Evolutionary conservation across 78 protist genomes (phyloP).

Genomic region (Dictyostelium brefeldianum): DNA sequence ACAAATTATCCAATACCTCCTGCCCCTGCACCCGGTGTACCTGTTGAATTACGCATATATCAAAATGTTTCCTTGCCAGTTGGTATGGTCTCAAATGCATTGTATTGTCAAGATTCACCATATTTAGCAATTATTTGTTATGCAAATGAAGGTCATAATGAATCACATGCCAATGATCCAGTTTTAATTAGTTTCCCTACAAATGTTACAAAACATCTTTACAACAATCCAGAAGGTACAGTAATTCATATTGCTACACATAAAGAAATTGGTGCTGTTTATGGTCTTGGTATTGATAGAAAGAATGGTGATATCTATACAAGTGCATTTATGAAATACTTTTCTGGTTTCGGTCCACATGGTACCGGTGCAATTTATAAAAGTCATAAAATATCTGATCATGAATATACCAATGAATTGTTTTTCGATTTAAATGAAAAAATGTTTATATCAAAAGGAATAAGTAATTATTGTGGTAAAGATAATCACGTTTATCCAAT

Average conservation of each 20-base stretch:
- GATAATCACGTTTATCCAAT: constrained; percentile 8
- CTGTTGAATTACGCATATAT: neutral
- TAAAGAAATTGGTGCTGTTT: constrained; percentile 23
- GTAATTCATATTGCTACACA: constrained; percentile 19
- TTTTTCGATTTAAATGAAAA: constrained; percentile 22
- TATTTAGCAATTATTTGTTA: constrained; percentile 21
- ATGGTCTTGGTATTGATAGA: constrained; percentile 34
- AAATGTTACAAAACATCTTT: neutral
- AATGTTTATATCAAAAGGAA: neutral
- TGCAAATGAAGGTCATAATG: constrained; percentile 6
- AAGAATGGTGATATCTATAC: neutral
- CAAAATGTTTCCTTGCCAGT: neutral
- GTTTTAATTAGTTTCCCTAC: constrained; percentile 32
- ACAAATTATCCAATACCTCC: constrained; percentile 29
- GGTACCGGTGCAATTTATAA: constrained; percentile 57
- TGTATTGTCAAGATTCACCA: constrained; percentile 24
- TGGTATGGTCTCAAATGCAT: neutral
- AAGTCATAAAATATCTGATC: neutral
- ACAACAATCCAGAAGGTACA: constrained; percentile 16
- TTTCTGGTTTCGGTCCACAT: constrained; percentile 34
- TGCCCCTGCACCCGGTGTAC: neutral
- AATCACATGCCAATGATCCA: constrained; percentile 29
- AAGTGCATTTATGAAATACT: constrained; percentile 34
- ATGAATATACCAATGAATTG: neutral
- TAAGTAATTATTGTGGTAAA: constrained; percentile 7